A percentile compares a stretch with the other conserved stretches of the same genome.
Evolutionary conservation across 2,329 filamentous ascomycete species (phyloP).

Genomic region (Epichloe sp.): DNA sequence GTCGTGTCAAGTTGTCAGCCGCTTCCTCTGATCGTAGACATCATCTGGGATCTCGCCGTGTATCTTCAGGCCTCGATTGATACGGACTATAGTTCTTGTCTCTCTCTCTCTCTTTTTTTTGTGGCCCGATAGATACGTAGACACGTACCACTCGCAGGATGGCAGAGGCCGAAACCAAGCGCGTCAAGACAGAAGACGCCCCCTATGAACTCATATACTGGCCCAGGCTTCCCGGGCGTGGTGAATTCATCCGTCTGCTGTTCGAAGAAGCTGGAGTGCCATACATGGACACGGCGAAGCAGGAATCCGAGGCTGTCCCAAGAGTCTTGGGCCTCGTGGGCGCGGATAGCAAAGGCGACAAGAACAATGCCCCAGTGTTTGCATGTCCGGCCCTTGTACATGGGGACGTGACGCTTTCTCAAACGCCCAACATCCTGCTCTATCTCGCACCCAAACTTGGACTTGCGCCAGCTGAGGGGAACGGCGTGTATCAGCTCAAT

Average conservation of each 20-base stretch:
- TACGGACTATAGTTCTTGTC: too few relatives aligned
- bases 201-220: slow-evolving; percentile 59
- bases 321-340: slow-evolving; percentile 36
- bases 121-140: too few relatives aligned
- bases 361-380: slow-evolving; percentile 48
- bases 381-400: slow-evolving; percentile 55
- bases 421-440: slow-evolving; percentile 60
- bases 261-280: slow-evolving; percentile 54
- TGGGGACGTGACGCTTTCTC: slow-evolving; percentile 48
- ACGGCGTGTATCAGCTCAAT: slow-evolving; percentile 44
- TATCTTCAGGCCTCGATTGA: too few relatives aligned
- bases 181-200: slow-evolving; percentile 26
- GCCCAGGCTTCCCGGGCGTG: slow-evolving; percentile 58
- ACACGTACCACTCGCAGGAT: slow-evolving; percentile 3
- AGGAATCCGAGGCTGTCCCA: slow-evolving; percentile 34
- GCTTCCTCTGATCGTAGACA: too few relatives aligned
- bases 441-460: slow-evolving; percentile 53
- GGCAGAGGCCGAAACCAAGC: slow-evolving; percentile 14
- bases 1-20: too few relatives aligned
- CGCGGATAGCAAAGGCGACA: slow-evolving; percentile 32
- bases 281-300: slow-evolving; percentile 43
- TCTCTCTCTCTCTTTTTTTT: too few relatives aligned
- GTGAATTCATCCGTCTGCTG: slow-evolving; percentile 58
- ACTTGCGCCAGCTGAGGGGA: slow-evolving; percentile 31
- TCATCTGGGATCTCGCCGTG: too few relatives aligned